Base-by-base conservation (phyloP, 805 yeast species). In the Maudiozyma serrabonitensis region DNA sequence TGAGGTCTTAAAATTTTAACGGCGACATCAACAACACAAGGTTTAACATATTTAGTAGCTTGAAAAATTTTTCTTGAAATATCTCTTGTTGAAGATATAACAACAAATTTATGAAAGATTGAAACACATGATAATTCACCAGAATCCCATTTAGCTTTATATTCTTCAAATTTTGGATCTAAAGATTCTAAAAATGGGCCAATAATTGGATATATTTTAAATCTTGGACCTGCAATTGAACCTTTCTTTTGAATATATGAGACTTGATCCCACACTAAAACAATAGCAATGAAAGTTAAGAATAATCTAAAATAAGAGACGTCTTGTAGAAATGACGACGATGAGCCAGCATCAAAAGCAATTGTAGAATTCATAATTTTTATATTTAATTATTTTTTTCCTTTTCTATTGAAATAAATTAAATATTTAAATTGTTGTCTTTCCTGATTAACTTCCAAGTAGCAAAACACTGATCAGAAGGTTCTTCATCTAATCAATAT, bases 21-120 rank as follows among this genome's bases (percentile, higher is more conserved):
- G 19, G 99, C 99, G 48, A 89, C 98, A 66, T 93, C 99, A 55
- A 93, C 99, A 52, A 93, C 96, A 72, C 99, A 93, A 6, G 99
- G 99, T 69, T 89, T 89, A 53, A 89, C 97, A 63, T 76, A 93
- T 45, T 80, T 76, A 39, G 96, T 95, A 18, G 95, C 81, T 62
- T 80, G 82, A 60, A 91, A 75, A 52, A 89, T 80, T 61, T 90
- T 90, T 66, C 97, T 80, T 31, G 96, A 85, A 53, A 90, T 73
- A 58, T 89, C 96, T 63, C 96, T 81, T 26, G 82, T 75, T 12
- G 93, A 82, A 7, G 96, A 96, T 68, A 91, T 87, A 46, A 93
- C 95, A 41, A 93, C 99, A 63, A 91, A 91, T 72, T 93, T 93
- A 75, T 93, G 99, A 77, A 93, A 93, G 53, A 93, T 93, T 2